Conservation (phyloP, 108 stramenopile species). For the Cyclotella sp. region DNA sequence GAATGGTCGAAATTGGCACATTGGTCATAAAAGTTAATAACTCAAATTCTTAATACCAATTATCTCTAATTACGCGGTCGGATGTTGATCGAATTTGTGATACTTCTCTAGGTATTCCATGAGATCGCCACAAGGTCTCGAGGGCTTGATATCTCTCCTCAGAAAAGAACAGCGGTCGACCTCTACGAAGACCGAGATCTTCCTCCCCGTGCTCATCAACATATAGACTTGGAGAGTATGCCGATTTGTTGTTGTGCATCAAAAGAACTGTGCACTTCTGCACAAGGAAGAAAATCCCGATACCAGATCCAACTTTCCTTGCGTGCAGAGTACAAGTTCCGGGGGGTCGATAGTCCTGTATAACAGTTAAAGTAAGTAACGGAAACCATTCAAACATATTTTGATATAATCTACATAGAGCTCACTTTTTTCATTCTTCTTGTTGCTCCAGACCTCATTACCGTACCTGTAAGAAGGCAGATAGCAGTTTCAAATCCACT, state of each 20-base stretch:
- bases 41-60: slow-evolving; percentile 79
- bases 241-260: slow-evolving; percentile 93
- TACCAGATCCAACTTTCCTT: slow-evolving; percentile 81
- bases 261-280: slow-evolving; percentile 93
- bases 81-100: slow-evolving; percentile 90
- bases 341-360: slow-evolving; percentile 55
- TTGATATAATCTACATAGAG: background rate
- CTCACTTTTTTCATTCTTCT: slow-evolving; percentile 57
- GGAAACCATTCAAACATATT: background rate
- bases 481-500: slow-evolving; percentile 83
- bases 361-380: slow-evolving; percentile 5
- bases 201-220: slow-evolving; percentile 96
- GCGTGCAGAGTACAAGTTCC: slow-evolving; percentile 91
- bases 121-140: slow-evolving; percentile 80
- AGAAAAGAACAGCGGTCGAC: slow-evolving; percentile 89
- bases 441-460: slow-evolving; percentile 81
- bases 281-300: slow-evolving; percentile 91
- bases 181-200: slow-evolving; percentile 85
- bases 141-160: slow-evolving; percentile 79
- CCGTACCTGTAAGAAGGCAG: slow-evolving; percentile 87
- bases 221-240: slow-evolving; percentile 90
- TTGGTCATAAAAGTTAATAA: background rate
- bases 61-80: slow-evolving; percentile 90
- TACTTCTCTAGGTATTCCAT: slow-evolving; percentile 90
- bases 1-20: background rate